Evolutionary conservation across 768 basidiomycete species (phyloP).

Genomic region (Russula ochroleuca): DNA sequence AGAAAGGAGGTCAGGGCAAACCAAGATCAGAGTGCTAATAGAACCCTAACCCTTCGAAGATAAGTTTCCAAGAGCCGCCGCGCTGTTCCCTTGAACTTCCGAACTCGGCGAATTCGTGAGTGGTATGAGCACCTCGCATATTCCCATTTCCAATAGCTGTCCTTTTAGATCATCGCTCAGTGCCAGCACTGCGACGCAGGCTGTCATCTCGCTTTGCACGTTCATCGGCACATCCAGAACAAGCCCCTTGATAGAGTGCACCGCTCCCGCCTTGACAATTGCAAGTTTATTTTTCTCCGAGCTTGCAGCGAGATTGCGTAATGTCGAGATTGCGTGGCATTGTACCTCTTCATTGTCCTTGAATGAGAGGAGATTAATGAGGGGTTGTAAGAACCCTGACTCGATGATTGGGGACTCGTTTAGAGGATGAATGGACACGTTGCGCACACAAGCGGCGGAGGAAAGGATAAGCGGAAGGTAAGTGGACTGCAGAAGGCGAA

Average conservation of each 20-base stretch:
- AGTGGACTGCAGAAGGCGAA: constrained; percentile 92
- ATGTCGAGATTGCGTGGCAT: constrained; percentile 96
- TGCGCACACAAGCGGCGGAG: constrained; percentile 96
- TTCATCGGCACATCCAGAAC: constrained; percentile 93
- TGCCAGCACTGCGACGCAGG: constrained; percentile 94
- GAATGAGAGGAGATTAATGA: constrained; percentile 94
- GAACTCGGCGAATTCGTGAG: constrained; percentile 93
- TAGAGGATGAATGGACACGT: constrained; percentile 96
- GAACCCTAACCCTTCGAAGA: constrained; percentile 80
- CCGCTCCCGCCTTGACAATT: constrained; percentile 95
- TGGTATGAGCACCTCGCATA: constrained; percentile 95
- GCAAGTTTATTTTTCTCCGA: constrained; percentile 98
- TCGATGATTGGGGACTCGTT: constrained; percentile 99
- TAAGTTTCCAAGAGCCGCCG: constrained; percentile 94
- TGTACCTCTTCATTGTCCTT: constrained; percentile 99
- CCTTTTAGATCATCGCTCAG: constrained; percentile 96
- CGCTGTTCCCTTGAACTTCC: constrained; percentile 98
- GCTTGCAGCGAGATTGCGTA: constrained; percentile 93
- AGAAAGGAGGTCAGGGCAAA: neutral
- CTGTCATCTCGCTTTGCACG: constrained; percentile 99
- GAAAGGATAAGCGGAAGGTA: constrained; percentile 98
- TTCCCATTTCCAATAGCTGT: constrained; percentile 95
- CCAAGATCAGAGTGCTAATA: neutral
- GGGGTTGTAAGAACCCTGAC: constrained; percentile 91
- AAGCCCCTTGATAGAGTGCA: constrained; percentile 94